These are phyloP conservation scores for Talaromyces sp. DNA, from an alignment of 2,329 filamentous ascomycete genomes.

Conservation along the genomic window DNA sequence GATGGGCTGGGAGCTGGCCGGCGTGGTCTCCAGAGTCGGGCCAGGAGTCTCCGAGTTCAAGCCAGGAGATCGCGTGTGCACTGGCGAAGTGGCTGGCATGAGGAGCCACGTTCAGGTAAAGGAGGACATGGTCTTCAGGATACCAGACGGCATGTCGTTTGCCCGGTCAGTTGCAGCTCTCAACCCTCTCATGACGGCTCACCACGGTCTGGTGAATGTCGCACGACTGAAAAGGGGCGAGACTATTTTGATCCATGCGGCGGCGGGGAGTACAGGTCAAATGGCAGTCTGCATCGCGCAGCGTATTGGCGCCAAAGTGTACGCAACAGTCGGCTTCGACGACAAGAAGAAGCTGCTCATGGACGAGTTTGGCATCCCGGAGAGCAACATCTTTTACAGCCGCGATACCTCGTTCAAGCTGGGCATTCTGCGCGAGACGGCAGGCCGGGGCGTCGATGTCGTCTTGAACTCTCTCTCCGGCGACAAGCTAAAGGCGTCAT, in stretches of 20 bases:
- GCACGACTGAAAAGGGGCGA: constrained; percentile 13
- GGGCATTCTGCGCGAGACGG: constrained; percentile 14
- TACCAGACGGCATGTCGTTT: not conserved
- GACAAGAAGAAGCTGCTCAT: constrained; percentile 17
- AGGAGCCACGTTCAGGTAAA: not conserved
- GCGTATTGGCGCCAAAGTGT: constrained; percentile 16
- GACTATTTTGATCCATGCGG: constrained; percentile 23
- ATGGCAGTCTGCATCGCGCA: constrained; percentile 17
- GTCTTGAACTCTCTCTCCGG: constrained; percentile 12
- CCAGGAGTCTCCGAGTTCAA: not conserved
- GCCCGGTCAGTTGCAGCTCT: constrained; percentile 9
- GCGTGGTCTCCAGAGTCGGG: not conserved
- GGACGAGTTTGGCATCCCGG: constrained; percentile 14
- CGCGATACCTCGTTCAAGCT: constrained; percentile 14
- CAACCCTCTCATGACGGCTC: constrained; percentile 10
- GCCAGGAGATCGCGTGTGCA: constrained; percentile 10
- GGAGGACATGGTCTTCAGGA: not conserved
- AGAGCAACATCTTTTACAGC: constrained; percentile 16
- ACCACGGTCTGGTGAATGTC: constrained; percentile 9
- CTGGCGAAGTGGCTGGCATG: constrained; percentile 5
- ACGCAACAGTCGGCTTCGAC: constrained; percentile 15
- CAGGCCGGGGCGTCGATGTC: constrained; percentile 15
- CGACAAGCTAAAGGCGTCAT: constrained; percentile 11
- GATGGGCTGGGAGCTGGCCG: not conserved
- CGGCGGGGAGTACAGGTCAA: constrained; percentile 20